A percentile compares a stretch with the other conserved stretches of the same genome.
phyloP scores from a whole-genome alignment of 2,329 filamentous ascomycete genomes.

The Phyllosticta paracitricarpa region DNA sequence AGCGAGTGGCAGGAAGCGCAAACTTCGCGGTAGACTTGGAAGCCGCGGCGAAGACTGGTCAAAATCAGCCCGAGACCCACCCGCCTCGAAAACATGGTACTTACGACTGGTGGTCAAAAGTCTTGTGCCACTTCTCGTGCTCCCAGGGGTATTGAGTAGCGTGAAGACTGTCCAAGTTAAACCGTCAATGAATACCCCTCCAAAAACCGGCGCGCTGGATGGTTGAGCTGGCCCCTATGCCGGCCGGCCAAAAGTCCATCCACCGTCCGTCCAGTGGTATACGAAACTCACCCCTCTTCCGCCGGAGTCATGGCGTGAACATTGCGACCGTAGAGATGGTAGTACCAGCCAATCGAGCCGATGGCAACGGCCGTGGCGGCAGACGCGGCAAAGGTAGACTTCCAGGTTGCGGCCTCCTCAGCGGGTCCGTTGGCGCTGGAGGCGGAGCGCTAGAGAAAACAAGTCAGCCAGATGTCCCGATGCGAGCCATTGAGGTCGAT shows the following conservation, averaged over 20 bases:
- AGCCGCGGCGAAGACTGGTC: slow-evolving; percentile 84
- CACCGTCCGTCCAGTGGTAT: slow-evolving; percentile 6
- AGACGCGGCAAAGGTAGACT: slow-evolving; percentile 75
- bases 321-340: slow-evolving; percentile 84
- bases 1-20: slow-evolving; percentile 98
- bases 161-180: slow-evolving; percentile 62
- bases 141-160: slow-evolving; percentile 91
- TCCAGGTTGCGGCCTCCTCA: slow-evolving; percentile 64
- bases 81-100: slow-evolving; percentile 26
- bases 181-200: slow-evolving; percentile 18
- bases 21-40: slow-evolving; percentile 98
- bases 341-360: slow-evolving; percentile 93
- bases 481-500: slow-evolving; percentile 9
- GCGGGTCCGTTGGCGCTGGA: slow-evolving; percentile 62
- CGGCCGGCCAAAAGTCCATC: not conserved
- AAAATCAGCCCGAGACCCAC: not conserved
- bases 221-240: not conserved
- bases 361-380: slow-evolving; percentile 79
- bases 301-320: slow-evolving; percentile 83
- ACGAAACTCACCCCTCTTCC: slow-evolving; percentile 85
- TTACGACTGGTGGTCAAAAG: slow-evolving; percentile 94
- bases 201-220: slow-evolving; percentile 2
- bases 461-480: slow-evolving; percentile 20
- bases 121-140: slow-evolving; percentile 84
- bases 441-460: slow-evolving; percentile 41